Base-by-base conservation (phyloP, 441 rosid species). In the Aquilaria agallochum region DNA sequence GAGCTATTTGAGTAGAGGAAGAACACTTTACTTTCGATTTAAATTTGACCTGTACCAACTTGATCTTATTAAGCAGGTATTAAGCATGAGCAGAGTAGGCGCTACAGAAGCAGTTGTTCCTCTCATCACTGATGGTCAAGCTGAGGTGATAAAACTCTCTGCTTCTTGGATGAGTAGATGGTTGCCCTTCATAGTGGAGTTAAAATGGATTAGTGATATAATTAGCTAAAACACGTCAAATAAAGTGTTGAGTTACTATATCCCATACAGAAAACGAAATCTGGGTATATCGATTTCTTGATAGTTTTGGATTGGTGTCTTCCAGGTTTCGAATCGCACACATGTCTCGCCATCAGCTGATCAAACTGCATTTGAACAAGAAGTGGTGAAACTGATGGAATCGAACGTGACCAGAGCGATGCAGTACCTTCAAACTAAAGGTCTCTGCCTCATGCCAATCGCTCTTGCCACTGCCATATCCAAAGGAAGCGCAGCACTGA, bases 11-110 rank as follows among this genome's bases (percentile, higher is more conserved):
- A 46, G 50, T 30, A 11, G 42, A 59, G 4, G 40, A 8, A 14
- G 20, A 20, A 20, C 27, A 20, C 27, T 20, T 20, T 20, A 20
- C 27, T 20, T 20, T 20, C 27, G 27, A 20, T 20, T 20, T 20
- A 20, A 20, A 20, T 20, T 33, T 34, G 31, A n/a, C 45, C 8
- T 31, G 45, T 11, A 5, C 36, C 4, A 58, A 49, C 48, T 68
- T 51, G 62, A 51, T 55, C 12, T 62, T 59, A 52, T 60, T 44
- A 31, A 62, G 63, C 88, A 84, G 90, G 85, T 77, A 52, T 72
- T 81, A 42, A 81, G 90, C 85, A 77, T 72, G 81, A 81, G 87
- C 76, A 77, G 83, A 64, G 62, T 81, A 13, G 90, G 87, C 58
- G 83, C 81, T 27, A 79, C 89, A 4, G 78, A 71, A 55, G 80